Evolutionary conservation across 371 early-diverging fungal species (phyloP).

Genomic region (Mortierella sp.): DNA sequence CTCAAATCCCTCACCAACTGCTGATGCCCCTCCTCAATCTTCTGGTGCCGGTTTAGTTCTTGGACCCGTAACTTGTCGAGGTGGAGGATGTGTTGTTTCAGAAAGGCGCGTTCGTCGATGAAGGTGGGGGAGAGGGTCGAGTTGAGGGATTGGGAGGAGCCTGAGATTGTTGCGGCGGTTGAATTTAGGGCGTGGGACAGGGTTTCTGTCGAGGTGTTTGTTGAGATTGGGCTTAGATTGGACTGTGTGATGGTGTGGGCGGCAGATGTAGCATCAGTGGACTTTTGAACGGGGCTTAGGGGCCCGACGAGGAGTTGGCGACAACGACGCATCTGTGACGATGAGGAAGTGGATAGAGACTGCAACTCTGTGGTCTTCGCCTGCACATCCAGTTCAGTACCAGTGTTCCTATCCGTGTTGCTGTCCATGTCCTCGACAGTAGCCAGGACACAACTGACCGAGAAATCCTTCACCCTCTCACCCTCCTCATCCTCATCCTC

Average conservation of each 20-base stretch:
- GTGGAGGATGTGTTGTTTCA: slow-evolving; percentile 48
- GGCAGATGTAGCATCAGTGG: background rate
- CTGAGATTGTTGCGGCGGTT: slow-evolving; percentile 32
- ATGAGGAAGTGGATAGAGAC: background rate
- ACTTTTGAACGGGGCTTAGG: background rate
- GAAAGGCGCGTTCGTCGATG: slow-evolving; percentile 38
- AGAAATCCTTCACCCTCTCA: background rate
- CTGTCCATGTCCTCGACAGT: background rate
- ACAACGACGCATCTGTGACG: background rate
- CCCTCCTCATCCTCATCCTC: slow-evolving; percentile 9
- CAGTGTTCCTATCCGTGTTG: background rate
- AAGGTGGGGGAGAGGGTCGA: slow-evolving; percentile 29
- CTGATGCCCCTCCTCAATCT: slow-evolving; percentile 21
- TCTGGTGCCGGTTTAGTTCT: slow-evolving; percentile 19
- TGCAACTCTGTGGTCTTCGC: background rate
- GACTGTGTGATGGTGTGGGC: no score
- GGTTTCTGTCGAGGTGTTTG: background rate
- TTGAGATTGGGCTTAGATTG: background rate
- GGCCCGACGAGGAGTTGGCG: background rate
- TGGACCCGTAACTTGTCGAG: slow-evolving; percentile 29
- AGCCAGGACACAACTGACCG: background rate
- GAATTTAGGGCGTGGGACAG: slow-evolving; percentile 11
- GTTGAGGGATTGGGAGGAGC: slow-evolving; percentile 32
- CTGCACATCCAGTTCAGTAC: background rate
- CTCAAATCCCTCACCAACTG: slow-evolving; percentile 26